These are phyloP conservation scores for Annulohypoxylon truncatum DNA, from an alignment of 2,329 filamentous ascomycete genomes.

Conservation along the genomic window DNA sequence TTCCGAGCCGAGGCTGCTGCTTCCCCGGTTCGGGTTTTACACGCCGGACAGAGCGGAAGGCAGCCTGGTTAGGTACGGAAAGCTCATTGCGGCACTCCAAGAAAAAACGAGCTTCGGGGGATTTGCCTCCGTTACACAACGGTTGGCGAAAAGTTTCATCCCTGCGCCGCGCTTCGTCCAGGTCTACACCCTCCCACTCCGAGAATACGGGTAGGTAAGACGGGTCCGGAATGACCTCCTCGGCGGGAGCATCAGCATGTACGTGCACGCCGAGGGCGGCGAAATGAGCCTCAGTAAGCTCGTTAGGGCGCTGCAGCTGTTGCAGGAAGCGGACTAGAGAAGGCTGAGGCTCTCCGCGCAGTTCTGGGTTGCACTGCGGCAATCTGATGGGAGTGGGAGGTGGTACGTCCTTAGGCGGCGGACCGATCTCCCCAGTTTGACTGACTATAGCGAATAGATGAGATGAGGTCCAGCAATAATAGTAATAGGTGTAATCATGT, in stretches of 20 bases:
- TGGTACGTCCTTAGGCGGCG: conserved; percentile 63
- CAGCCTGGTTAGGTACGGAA: conserved; percentile 65
- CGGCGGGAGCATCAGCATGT: conserved; percentile 59
- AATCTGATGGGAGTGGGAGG: conserved; percentile 66
- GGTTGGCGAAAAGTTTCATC: conserved; percentile 61
- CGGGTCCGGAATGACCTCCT: conserved; percentile 65
- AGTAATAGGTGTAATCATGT: background rate
- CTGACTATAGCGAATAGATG: conserved; percentile 43
- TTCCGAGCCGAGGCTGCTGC: conserved; percentile 66
- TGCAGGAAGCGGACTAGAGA: conserved; percentile 65
- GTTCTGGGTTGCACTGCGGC: conserved; percentile 56
- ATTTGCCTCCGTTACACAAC: conserved; percentile 64
- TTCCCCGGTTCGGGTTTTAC: conserved; percentile 66
- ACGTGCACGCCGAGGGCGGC: conserved; percentile 69
- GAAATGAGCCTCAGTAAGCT: conserved; percentile 63
- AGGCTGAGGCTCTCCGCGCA: conserved; percentile 40
- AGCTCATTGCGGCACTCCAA: conserved; percentile 69
- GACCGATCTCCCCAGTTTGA: conserved; percentile 41
- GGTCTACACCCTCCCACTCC: conserved; percentile 61
- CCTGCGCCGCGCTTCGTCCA: conserved; percentile 61
- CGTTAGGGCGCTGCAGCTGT: conserved; percentile 63
- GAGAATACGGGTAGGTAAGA: conserved; percentile 65
- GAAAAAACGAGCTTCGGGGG: conserved; percentile 69
- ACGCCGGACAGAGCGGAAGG: conserved; percentile 71
- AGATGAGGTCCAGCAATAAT: conserved; percentile 32